Evolutionary conservation across 306 rosid species (phyloP).

Genomic region (Senna siamea): DNA sequence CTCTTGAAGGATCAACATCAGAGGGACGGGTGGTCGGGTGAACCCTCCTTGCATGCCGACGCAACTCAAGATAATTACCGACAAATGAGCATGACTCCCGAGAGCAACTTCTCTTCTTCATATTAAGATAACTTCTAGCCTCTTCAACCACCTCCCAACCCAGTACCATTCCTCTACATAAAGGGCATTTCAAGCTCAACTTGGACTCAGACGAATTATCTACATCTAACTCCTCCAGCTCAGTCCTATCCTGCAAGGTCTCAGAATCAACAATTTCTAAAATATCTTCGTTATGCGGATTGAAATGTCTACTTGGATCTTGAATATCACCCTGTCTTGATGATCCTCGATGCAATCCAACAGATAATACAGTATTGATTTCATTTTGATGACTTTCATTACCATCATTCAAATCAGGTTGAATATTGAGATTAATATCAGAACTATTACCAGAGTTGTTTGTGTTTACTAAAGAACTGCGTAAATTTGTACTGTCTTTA

Average conservation of each 20-base stretch:
- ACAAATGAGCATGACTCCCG: constrained; percentile 82
- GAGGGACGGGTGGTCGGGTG: constrained; percentile 86
- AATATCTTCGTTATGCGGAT: constrained; percentile 59
- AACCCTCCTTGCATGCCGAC: constrained; percentile 89
- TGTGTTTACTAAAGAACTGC: constrained; percentile 69
- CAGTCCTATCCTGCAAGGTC: constrained; percentile 70
- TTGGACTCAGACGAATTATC: constrained; percentile 65
- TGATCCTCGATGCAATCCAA: constrained; percentile 67
- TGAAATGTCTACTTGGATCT: constrained; percentile 67
- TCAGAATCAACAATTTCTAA: constrained; percentile 79
- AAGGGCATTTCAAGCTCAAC: constrained; percentile 75
- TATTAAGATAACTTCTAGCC: constrained; percentile 79
- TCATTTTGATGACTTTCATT: constrained; percentile 66
- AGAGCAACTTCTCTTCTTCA: constrained; percentile 90
- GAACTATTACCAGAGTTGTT: constrained; percentile 64
- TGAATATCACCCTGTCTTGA: constrained; percentile 64
- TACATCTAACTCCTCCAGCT: constrained; percentile 59
- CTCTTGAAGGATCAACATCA: constrained; percentile 75
- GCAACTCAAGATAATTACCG: constrained; percentile 86
- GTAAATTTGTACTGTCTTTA: constrained; percentile 64
- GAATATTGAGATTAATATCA: constrained; percentile 60
- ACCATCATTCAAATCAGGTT: constrained; percentile 66
- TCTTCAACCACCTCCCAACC: constrained; percentile 93
- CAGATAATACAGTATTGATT: constrained; percentile 65
- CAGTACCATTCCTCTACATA: constrained; percentile 78